Conservation (phyloP, 2,329 filamentous ascomycete genomes). For the Fusarium euwallaceae region DNA sequence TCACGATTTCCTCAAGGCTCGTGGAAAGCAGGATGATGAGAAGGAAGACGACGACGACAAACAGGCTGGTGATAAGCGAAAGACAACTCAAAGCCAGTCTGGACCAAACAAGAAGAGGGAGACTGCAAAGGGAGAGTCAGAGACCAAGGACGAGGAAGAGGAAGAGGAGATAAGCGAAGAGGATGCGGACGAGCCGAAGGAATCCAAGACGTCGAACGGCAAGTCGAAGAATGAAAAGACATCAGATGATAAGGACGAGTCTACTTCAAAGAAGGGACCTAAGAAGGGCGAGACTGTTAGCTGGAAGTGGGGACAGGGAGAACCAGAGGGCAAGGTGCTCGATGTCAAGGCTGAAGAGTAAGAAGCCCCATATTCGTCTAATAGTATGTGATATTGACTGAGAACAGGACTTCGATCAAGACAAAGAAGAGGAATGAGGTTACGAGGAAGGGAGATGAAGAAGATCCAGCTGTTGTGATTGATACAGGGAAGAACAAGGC, state of each 20-base stretch:
- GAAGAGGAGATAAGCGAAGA: conserved; percentile 24
- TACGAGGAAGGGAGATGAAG: conserved; percentile 54
- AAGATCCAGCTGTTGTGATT: conserved; percentile 59
- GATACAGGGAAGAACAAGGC: conserved; percentile 59
- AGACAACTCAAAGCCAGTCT: conserved; percentile 35
- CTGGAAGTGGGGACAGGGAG: conserved; percentile 61
- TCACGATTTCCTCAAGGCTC: conserved; percentile 64
- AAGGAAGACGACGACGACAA: conserved; percentile 36
- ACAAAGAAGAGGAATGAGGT: conserved; percentile 60
- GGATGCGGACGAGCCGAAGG: conserved; percentile 23
- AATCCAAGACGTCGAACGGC: conserved; percentile 15
- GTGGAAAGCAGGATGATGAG: conserved; percentile 23
- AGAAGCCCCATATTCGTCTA: too few species aligned
- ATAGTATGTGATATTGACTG: conserved; percentile 2
- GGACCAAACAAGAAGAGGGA: conserved; percentile 51
- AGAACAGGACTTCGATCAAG: conserved; percentile 43
- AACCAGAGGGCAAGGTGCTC: conserved; percentile 59
- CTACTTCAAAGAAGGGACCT: conserved; percentile 49
- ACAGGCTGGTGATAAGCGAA: conserved; percentile 45
- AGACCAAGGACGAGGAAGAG: conserved; percentile 27
- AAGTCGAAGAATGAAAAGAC: conserved; percentile 22
- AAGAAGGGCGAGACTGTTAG: conserved; percentile 59
- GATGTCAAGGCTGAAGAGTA: conserved; percentile 60
- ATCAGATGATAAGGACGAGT: background rate
- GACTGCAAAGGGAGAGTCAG: conserved; percentile 43